Conservation (phyloP, 306 rosid species). For the Sicyos edulis region DNA sequence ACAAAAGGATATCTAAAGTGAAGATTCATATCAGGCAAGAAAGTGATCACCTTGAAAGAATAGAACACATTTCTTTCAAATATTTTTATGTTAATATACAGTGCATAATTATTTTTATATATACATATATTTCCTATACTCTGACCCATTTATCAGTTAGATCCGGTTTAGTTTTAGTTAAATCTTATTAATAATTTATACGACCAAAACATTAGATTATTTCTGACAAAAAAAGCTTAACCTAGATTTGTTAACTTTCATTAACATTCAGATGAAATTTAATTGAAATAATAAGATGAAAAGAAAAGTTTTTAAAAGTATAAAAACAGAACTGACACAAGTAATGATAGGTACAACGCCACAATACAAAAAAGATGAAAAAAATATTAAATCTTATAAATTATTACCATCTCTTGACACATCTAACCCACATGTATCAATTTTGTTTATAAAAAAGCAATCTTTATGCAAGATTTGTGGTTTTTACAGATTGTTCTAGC, state of each 20-base stretch:
- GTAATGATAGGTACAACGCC: neutral
- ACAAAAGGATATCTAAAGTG: constrained; percentile 18
- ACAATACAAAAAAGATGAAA: neutral
- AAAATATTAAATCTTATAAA: neutral
- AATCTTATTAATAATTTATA: neutral
- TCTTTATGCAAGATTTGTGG: no score
- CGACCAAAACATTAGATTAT: no score
- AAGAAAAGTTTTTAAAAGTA: neutral
- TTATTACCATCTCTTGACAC: no score
- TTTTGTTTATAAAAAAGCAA: no score
- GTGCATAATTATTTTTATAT: neutral
- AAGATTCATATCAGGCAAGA: constrained; percentile 15
- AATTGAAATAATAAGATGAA: neutral
- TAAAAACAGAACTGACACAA: neutral
- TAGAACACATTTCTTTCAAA: constrained; percentile 8
- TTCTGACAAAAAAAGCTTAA: neutral
- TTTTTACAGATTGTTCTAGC: no score
- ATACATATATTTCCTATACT: neutral
- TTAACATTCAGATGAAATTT: neutral
- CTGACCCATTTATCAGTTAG: neutral
- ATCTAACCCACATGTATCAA: no score
- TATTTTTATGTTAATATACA: neutral
- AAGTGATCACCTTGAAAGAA: constrained; percentile 18
- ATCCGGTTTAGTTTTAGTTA: neutral
- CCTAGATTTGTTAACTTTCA: neutral